Evolutionary conservation across 2,329 filamentous ascomycete species (phyloP), one percentile per base, ranked within the genome.

Genomic region (Colletotrichum cordylinicola): DNA sequence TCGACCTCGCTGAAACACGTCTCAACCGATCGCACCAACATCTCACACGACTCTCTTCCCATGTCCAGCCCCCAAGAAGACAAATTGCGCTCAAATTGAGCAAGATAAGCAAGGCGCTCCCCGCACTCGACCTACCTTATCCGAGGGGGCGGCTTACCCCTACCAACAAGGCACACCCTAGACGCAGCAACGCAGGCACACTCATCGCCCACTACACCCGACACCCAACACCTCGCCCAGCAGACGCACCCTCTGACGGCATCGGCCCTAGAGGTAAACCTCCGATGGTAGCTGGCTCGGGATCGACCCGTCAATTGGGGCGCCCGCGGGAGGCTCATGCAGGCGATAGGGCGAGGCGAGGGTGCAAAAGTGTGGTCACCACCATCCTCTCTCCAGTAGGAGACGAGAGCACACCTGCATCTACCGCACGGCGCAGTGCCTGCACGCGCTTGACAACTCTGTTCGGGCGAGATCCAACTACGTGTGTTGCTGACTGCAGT

Each of bases 131-230:
- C 43, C 24, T 70, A 60, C 66, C 35, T 24, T 58, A 65, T 43
- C 52, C 35, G 55, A 60, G 21, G 13, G 56, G 35, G 7, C n/a
- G 9, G 29, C 60, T 60, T 43, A 65, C 55, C 61, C 72, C 61
- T 75, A 61, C 68, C 27, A 13, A 67, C 68, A 62, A 62, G 72
- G 68, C 72, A 75, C 27, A 75, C 67, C 68, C 72, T 29, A 75
- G 68, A 48, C 52, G 21, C 48, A 61, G 29, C 21, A 60, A 48
- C 43, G 29, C 60, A 61, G 37, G 48, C 60, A 48, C 16, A 48
- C 31, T 52, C 43, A 58, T 52, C 21, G 37, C 56, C 37, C 33
- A 43, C 33, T 27, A 27, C 24, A 27, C 24, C 24, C 24, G 6
- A 27, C 12, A 39, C n/a, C 56, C 43, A 48, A 1, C 43, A 48